phyloP scores from a whole-genome alignment of 73 alveolate genomes.

The Paramecium primaurelia region DNA sequence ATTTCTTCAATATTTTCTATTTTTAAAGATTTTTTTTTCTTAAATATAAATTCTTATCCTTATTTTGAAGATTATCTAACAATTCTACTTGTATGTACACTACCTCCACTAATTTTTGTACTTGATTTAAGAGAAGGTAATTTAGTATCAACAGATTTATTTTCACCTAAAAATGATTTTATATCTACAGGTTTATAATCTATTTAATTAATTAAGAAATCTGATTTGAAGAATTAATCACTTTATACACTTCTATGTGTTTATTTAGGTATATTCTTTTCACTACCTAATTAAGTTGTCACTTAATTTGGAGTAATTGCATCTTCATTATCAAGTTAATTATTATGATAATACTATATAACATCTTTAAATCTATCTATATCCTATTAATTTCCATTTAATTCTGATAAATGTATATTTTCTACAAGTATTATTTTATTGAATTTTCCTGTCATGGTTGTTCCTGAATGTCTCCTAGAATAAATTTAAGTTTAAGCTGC shows the following conservation, averaged over 20 bases:
- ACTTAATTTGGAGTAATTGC: background rate
- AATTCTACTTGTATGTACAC: background rate
- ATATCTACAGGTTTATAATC: background rate
- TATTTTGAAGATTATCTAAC: background rate
- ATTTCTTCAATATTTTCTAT: background rate
- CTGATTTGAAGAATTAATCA: background rate
- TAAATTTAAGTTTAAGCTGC: background rate
- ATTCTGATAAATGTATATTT: background rate
- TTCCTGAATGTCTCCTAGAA: background rate
- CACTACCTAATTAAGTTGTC: background rate
- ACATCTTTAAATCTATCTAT: background rate
- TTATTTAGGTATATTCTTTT: background rate
- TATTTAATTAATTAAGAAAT: background rate
- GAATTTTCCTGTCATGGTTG: background rate
- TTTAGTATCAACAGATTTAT: background rate
- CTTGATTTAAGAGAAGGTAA: background rate
- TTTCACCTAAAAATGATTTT: background rate
- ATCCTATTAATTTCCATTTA: background rate
- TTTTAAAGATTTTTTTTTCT: background rate
- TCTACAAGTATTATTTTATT: background rate
- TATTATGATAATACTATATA: background rate
- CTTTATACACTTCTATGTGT: background rate
- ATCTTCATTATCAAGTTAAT: background rate
- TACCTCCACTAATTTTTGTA: background rate
- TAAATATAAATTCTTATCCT: background rate